These are phyloP conservation scores for Candida nanaspora DNA, from an alignment of 805 yeast species.

Conservation along the genomic window DNA sequence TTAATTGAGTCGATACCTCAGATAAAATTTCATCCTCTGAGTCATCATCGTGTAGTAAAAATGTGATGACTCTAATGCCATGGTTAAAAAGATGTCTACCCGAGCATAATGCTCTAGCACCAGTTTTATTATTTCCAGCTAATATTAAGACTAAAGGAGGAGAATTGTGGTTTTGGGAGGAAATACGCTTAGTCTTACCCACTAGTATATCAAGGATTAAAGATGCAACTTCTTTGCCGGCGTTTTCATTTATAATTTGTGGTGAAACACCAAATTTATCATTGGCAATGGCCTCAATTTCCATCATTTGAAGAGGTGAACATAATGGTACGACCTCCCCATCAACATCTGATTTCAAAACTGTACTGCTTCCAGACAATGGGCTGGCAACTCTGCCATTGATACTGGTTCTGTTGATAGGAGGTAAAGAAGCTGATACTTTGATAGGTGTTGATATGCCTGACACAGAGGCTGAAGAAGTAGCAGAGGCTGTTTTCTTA, in stretches of 20 bases:
- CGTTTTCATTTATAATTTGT: conserved; percentile 49
- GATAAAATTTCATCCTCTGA: conserved; percentile 29
- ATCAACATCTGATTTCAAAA: conserved; percentile 4
- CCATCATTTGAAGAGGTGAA: conserved; percentile 72
- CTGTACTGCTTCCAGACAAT: too few species aligned
- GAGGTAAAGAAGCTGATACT: not conserved
- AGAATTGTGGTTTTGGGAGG: conserved; percentile 62
- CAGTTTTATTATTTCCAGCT: conserved; percentile 70
- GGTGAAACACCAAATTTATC: conserved; percentile 47
- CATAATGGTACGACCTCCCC: conserved; percentile 47
- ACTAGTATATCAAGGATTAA: conserved; percentile 58
- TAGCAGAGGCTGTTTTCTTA: conserved; percentile 1
- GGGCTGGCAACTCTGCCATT: not conserved
- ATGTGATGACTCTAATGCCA: conserved; percentile 61
- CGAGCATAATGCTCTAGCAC: conserved; percentile 67
- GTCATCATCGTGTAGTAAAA: conserved; percentile 28
- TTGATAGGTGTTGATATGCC: conserved; percentile 4
- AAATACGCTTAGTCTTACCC: conserved; percentile 54
- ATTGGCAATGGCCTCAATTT: conserved; percentile 55
- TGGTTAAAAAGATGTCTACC: conserved; percentile 75
- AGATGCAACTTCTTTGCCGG: conserved; percentile 59
- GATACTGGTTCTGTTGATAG: not conserved
- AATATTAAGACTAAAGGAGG: conserved; percentile 70
- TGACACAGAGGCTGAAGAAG: too few species aligned
- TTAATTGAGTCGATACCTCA: conserved; percentile 39